phyloP scores from a whole-genome alignment of 2,329 filamentous ascomycete genomes.

The Tothia fuscella region DNA sequence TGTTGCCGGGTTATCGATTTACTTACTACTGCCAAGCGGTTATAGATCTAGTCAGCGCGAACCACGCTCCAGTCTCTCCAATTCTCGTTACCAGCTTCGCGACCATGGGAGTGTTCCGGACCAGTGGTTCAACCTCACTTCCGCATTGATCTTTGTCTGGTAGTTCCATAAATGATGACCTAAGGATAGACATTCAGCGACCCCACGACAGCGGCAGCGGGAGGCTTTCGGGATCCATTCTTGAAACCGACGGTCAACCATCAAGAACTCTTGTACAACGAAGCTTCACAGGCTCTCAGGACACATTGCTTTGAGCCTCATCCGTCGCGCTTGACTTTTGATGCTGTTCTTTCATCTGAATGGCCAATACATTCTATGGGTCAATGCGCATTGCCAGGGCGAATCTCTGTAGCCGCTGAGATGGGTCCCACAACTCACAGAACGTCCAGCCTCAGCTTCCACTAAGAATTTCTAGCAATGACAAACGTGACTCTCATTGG shows the following conservation, averaged over 20 bases:
- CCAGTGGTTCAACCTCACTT: too few species aligned
- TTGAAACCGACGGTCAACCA: background rate
- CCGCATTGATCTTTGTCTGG: background rate
- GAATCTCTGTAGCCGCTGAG: constrained; percentile 11
- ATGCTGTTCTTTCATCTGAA: background rate
- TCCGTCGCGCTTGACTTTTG: background rate
- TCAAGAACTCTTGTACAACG: background rate
- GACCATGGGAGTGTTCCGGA: background rate
- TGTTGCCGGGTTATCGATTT: too few species aligned
- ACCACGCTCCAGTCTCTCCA: background rate
- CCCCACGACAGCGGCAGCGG: constrained; percentile 3
- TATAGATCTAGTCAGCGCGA: background rate
- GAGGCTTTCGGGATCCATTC: background rate
- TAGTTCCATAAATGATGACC: background rate
- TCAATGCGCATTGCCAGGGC: constrained; percentile 4
- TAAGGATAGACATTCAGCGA: background rate
- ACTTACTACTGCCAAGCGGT: background rate
- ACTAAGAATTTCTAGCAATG: background rate
- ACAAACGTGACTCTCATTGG: constrained; percentile 3
- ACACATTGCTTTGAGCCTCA: constrained; percentile 2
- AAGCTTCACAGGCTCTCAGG: constrained; percentile 5
- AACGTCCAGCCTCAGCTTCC: background rate
- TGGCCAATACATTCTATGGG: background rate
- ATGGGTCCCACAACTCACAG: background rate
- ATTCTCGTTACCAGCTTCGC: background rate